Conservation (phyloP, 1,284 basidiomycete genomes). For the Ganoderma boninense region DNA sequence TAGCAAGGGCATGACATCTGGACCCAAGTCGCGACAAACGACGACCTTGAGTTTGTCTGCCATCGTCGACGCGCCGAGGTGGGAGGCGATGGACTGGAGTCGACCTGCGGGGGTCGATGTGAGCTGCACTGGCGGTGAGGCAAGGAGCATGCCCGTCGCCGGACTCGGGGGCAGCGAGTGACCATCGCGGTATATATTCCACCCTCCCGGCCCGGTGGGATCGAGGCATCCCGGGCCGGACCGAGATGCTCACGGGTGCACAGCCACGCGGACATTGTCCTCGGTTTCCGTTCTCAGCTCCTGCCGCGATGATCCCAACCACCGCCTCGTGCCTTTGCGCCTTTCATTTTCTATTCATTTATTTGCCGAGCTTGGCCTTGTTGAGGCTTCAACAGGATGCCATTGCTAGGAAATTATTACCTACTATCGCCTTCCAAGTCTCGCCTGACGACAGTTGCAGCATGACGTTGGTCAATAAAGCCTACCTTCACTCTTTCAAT, state of each 20-base stretch:
- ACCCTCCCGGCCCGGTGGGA: constrained; percentile 6
- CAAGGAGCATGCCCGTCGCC: constrained; percentile 12
- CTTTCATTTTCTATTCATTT: background rate
- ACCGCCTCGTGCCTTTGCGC: constrained; percentile 1
- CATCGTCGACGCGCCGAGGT: constrained; percentile 17
- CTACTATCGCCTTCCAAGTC: background rate
- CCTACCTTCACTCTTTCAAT: background rate
- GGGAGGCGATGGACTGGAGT: constrained; percentile 18
- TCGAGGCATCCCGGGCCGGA: background rate
- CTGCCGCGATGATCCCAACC: background rate
- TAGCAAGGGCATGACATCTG: constrained; percentile 75
- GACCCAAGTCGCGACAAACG: constrained; percentile 73
- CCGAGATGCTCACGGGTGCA: background rate
- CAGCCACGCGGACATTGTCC: background rate
- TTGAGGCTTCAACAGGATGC: background rate
- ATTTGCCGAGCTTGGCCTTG: background rate
- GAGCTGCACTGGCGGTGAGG: background rate
- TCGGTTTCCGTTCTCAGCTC: background rate
- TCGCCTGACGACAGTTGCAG: background rate
- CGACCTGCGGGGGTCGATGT: constrained; percentile 10
- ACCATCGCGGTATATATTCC: constrained; percentile 3
- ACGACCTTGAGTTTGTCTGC: constrained; percentile 60
- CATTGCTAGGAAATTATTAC: background rate
- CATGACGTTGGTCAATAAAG: background rate
- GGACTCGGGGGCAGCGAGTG: background rate